These are phyloP conservation scores for Volvariella volvacea DNA, from an alignment of 1,284 basidiomycete genomes.

Conservation along the genomic window DNA sequence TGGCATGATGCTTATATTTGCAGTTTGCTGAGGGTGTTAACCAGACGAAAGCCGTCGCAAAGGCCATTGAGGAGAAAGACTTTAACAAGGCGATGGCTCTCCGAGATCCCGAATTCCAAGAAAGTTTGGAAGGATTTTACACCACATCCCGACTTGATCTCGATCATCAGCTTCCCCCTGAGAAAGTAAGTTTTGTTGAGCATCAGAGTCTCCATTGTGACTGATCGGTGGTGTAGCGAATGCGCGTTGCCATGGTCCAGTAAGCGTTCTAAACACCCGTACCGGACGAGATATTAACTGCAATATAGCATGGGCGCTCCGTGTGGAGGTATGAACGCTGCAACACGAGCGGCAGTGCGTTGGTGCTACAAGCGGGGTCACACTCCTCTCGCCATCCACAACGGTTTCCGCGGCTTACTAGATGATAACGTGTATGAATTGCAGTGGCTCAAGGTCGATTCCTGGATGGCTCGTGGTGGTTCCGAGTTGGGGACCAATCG, in stretches of 20 bases:
- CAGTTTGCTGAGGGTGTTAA: too few species aligned
- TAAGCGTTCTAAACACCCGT: constrained; percentile 33
- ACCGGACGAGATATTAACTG: constrained; percentile 2
- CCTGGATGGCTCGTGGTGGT: constrained; percentile 95
- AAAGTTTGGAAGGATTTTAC: constrained; percentile 81
- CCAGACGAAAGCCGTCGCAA: constrained; percentile 84
- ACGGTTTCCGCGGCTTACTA: constrained; percentile 91
- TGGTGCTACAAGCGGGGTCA: constrained; percentile 93
- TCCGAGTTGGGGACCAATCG: constrained; percentile 98
- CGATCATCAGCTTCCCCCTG: constrained; percentile 54
- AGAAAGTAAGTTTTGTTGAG: constrained; percentile 38
- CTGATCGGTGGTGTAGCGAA: constrained; percentile 39
- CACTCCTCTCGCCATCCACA: constrained; percentile 86
- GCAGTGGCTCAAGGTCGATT: constrained; percentile 96
- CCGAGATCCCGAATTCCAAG: constrained; percentile 89
- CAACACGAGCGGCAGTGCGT: constrained; percentile 89
- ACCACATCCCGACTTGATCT: constrained; percentile 63
- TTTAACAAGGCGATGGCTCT: constrained; percentile 85
- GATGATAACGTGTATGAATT: constrained; percentile 84
- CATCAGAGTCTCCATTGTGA: not conserved
- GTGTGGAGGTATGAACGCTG: constrained; percentile 98
- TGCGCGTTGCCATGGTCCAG: constrained; percentile 92
- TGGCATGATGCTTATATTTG: not conserved
- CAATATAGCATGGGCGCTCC: constrained; percentile 82
- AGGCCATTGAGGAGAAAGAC: constrained; percentile 79